These are phyloP conservation scores for Quercus tomentella DNA, from an alignment of 331 rosid genomes.

Conservation along the genomic window DNA sequence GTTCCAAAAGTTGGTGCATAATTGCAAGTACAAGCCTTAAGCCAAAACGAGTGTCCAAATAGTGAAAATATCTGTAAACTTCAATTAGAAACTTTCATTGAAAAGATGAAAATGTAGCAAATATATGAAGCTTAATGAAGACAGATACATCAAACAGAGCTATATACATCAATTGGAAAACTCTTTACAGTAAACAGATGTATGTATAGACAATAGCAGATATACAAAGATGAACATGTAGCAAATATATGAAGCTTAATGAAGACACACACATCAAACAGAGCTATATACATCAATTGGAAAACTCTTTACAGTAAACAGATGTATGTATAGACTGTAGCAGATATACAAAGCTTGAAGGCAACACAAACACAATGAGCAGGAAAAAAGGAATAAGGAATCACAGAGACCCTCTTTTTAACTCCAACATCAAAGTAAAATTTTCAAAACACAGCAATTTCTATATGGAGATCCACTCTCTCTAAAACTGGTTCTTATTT, in stretches of 20 bases:
- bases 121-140: not conserved
- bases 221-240: not conserved
- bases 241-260: not conserved
- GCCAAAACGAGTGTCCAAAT: not conserved
- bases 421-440: conserved; percentile 5
- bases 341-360: not conserved
- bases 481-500: conserved; percentile 10
- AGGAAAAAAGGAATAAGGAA: not conserved
- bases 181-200: not conserved
- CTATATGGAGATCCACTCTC: not conserved
- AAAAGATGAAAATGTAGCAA: not conserved
- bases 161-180: not conserved
- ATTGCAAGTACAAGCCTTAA: not conserved
- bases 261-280: not conserved
- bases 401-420: not conserved
- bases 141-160: not conserved
- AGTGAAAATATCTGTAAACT: not conserved
- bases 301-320: not conserved
- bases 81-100: not conserved
- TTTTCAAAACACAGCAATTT: not conserved
- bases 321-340: not conserved
- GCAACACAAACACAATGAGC: not conserved
- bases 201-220: not conserved
- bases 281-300: not conserved
- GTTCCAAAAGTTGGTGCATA: not conserved